These are phyloP conservation scores for Cronartium quercuum DNA, from an alignment of 1,284 basidiomycete species.

Conservation along the genomic window DNA sequence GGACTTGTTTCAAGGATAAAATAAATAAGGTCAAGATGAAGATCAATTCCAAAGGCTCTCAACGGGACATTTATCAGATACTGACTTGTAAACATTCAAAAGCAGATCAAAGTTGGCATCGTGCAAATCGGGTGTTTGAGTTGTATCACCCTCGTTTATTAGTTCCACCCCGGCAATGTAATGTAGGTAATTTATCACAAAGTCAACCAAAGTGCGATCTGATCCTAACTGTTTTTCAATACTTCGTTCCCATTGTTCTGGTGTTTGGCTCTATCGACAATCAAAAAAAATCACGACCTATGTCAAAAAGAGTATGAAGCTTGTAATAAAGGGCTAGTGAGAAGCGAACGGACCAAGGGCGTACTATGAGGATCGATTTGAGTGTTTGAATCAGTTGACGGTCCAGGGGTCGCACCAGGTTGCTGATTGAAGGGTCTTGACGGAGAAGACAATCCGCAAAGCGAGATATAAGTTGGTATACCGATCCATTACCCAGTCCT, in stretches of 20 bases:
- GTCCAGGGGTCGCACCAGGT: conserved; percentile 27
- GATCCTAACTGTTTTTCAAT: conserved; percentile 11
- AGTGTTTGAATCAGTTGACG: conserved; percentile 9
- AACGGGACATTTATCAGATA: neutral
- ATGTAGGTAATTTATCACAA: conserved; percentile 21
- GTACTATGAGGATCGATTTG: conserved; percentile 1
- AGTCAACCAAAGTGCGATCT: conserved; percentile 23
- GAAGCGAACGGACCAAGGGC: neutral
- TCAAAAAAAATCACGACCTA: neutral
- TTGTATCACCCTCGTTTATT: neutral
- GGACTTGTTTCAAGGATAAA: neutral
- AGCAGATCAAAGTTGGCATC: conserved; percentile 28
- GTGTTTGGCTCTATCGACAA: neutral
- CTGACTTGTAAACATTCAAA: conserved; percentile 27
- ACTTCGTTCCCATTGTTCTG: conserved; percentile 3
- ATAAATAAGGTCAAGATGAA: neutral
- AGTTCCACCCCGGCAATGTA: conserved; percentile 13
- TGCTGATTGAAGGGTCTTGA: conserved; percentile 2
- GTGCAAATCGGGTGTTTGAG: neutral
- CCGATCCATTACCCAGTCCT: neutral
- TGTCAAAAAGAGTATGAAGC: neutral
- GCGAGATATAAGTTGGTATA: conserved; percentile 19
- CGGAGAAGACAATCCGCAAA: conserved; percentile 21
- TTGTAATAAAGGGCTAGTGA: neutral
- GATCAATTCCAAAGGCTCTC: neutral